Base-by-base conservation (phyloP, 192 early-diverging fungal genomes). In the Lobosporangium transversale region DNA sequence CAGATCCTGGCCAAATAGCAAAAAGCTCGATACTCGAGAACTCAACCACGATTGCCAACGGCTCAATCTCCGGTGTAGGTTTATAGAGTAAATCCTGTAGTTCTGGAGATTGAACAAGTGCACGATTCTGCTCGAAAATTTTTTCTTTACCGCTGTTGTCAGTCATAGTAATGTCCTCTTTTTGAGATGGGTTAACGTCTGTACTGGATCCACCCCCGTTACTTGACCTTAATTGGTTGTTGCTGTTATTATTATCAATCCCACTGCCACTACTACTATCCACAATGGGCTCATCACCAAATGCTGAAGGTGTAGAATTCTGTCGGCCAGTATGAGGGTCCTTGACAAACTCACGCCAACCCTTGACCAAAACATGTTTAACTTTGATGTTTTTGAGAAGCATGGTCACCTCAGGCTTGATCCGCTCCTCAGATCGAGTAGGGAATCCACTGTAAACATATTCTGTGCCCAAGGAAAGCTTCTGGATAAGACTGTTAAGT, bases 361-460 rank as follows among this genome's bases (percentile, higher is more conserved):
- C 73, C 53, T 67, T 76, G 64, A 76, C 73, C 0, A 76, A 7
- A 10, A 76, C 73, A 60, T 67, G 45, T 30, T 67, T 66, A 20
- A 62, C 36, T 42, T 62, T 76, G 37, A 76, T 66, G 33, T 76
- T 66, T 24, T 61, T 67, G 24, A 76, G 44, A 23, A 62, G 42
- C 73, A 76, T 67, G 44, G 64, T 66, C 14, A 66, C 64, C 47
- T 76, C 73, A 4, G 64, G 64, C 26, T 76, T 76, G 42, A 76
- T 61, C 3, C 73, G 29, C 35, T 76, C 73, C 27, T 66, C 73
- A 2, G 73, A 53, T n/a, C 48, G 32, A 10, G 73, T 76, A 0
- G 73, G 73, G 53, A 76, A 76, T 33, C 73, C 73, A 17, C 27
- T 43, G 32, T 57, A 62, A 7, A 76, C 40, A 31, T 62, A 67